Base-by-base conservation (phyloP, 768 basidiomycete species). In the Chalciporus sphaerocephalus region DNA sequence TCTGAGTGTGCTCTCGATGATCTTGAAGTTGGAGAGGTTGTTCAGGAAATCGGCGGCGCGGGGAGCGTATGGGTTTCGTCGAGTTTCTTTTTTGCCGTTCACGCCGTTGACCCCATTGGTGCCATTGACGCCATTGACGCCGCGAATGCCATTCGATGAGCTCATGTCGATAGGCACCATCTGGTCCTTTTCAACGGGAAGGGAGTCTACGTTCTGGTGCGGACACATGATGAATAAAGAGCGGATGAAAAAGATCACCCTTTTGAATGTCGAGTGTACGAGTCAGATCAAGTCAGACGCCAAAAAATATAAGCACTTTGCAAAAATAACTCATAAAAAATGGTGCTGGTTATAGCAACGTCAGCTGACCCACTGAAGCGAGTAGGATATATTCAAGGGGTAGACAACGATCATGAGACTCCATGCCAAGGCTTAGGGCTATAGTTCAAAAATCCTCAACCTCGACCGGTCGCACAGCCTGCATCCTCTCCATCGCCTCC, bases 1-100 rank as follows among this genome's bases (percentile, higher is more conserved):
- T 80, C 95, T 75, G 47, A 97, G 80, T 4, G 95, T 98, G 58
- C 89, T 92, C 71, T 97, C 93, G 62, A 97, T 97, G 69, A 96
- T 98, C 68, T 84, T 90, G 71, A 92, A 93, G 72, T 92, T 92
- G 37, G 83, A 91, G 58, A 91, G 70, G 65, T 96, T 96, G 65
- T 86, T 93, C 52, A 95, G 71, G 67, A 94, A 94, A 67, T 95
- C 92, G 17, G 88, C 81, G 13, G 89, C 88, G n/a, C 92, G 80
- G 10, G 92, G 85, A 27, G 87, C 92, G 63, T 95, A 95, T 12
- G 90, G 86, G 62, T 92, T 92, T 46, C 71, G 66, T 16, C 61
- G 70, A 47, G 74, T 77, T 40, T 69, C 64, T 20, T 72, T 64
- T 38, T 56, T 50, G 33, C 72, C 59, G 39, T 78, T 23, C 74